Conservation (phyloP, 163 green algal genomes). For the Scenedesmus sp. region DNA sequence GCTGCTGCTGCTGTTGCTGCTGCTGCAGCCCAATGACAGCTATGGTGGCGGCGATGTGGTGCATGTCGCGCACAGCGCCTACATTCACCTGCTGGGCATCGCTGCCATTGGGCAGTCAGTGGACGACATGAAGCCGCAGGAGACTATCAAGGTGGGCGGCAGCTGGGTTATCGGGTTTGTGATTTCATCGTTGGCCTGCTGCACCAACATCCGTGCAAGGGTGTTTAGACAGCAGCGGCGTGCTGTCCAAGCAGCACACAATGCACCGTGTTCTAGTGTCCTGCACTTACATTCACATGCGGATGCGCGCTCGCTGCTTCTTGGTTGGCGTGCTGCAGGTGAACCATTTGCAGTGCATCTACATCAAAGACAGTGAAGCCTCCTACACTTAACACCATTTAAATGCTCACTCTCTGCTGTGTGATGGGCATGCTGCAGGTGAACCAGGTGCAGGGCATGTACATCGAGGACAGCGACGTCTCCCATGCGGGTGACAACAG, state of each 20-base stretch:
- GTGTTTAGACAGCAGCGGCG: too few relatives aligned
- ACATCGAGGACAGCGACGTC: conserved; percentile 51
- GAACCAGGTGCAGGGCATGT: conserved; percentile 54
- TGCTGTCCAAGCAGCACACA: too few relatives aligned
- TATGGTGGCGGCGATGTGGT: conserved; percentile 39
- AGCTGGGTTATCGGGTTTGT: neutral
- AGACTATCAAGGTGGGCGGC: conserved; percentile 14
- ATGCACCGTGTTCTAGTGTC: too few relatives aligned
- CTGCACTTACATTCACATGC: too few relatives aligned
- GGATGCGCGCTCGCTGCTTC: too few relatives aligned
- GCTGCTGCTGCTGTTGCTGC: neutral
- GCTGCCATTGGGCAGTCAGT: neutral
- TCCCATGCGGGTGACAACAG: conserved; percentile 18
- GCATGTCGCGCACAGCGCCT: conserved; percentile 28
- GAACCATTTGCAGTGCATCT: too few relatives aligned
- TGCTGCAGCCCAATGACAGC: neutral
- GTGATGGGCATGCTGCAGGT: neutral
- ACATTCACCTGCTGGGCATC: conserved; percentile 9
- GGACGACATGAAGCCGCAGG: neutral
- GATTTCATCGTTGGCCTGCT: neutral
- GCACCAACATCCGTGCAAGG: neutral
- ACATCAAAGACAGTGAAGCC: too few relatives aligned
- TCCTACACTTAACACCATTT: too few relatives aligned
- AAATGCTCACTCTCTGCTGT: too few relatives aligned
- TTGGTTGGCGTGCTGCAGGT: too few relatives aligned